Evolutionary conservation across 352 stramenopile genomes (phyloP).

Genomic region (Pythium diclinum): DNA sequence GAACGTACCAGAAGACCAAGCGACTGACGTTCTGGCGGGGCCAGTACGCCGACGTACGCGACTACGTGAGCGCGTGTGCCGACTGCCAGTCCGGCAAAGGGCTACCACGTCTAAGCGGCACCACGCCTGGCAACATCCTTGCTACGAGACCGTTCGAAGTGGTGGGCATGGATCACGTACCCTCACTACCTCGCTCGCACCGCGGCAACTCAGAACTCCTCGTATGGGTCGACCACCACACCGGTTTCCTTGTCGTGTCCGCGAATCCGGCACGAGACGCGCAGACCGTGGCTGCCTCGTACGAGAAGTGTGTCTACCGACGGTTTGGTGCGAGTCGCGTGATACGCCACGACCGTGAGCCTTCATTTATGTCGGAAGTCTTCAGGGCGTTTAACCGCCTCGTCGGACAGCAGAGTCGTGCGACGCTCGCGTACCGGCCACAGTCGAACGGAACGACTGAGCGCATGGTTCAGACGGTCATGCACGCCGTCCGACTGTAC

Average conservation of each 20-base stretch:
- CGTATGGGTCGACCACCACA: conserved; percentile 26
- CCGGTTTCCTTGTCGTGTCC: conserved; percentile 17
- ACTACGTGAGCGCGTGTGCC: conserved; percentile 10
- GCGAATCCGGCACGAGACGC: conserved; percentile 10
- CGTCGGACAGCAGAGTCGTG: conserved; percentile 10
- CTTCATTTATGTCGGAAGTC: conserved; percentile 29
- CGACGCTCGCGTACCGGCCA: conserved; percentile 22
- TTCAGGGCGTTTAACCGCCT: conserved; percentile 26
- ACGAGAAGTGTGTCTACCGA: conserved; percentile 25
- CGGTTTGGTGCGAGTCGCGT: conserved; percentile 22
- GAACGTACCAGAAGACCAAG: conserved; percentile 13
- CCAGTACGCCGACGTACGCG: conserved; percentile 8
- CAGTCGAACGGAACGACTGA: conserved; percentile 25
- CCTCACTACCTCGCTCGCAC: conserved; percentile 23
- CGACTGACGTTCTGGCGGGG: conserved; percentile 18
- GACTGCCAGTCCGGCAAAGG: conserved; percentile 29
- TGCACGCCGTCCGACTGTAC: conserved; percentile 22
- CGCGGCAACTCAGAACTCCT: conserved; percentile 32
- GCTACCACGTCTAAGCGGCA: background rate
- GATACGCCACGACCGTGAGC: conserved; percentile 28
- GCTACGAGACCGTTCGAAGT: conserved; percentile 27
- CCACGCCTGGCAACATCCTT: conserved; percentile 20
- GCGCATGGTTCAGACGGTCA: conserved; percentile 28
- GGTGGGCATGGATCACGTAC: conserved; percentile 32
- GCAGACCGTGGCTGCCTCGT: conserved; percentile 18